phyloP scores from a whole-genome alignment of 2,329 filamentous ascomycete genomes.

The Clathrospora elynae region DNA sequence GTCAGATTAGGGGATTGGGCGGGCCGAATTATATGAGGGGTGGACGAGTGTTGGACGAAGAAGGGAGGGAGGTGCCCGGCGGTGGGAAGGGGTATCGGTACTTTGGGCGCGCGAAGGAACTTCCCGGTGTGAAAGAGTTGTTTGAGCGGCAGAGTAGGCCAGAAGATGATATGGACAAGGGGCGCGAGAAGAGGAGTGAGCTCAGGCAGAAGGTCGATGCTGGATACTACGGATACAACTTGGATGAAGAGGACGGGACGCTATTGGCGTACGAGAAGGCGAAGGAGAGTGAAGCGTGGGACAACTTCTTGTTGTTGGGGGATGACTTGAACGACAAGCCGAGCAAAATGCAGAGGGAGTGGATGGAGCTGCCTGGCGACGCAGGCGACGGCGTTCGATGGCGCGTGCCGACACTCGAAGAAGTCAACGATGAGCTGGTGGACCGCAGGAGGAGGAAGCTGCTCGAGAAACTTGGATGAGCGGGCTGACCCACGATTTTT shows the following conservation, averaged over 20 bases:
- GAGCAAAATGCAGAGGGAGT: conserved; percentile 52
- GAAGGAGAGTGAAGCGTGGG: conserved; percentile 81
- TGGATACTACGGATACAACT: conserved; percentile 92
- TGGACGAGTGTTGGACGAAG: conserved; percentile 60
- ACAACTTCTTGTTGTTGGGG: conserved; percentile 65
- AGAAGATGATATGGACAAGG: conserved; percentile 61
- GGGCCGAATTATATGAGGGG: conserved; percentile 94
- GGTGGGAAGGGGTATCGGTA: conserved; percentile 85
- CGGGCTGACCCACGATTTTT: too few species aligned
- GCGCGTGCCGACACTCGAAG: conserved; percentile 82
- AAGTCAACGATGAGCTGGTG: conserved; percentile 93
- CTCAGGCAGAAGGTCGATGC: conserved; percentile 82
- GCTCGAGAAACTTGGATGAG: conserved; percentile 72
- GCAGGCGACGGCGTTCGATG: conserved; percentile 79
- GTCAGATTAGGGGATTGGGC: conserved; percentile 92
- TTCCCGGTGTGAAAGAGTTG: conserved; percentile 95
- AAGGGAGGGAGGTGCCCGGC: conserved; percentile 60
- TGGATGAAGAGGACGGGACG: conserved; percentile 86
- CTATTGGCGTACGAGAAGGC: conserved; percentile 78
- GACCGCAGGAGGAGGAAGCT: conserved; percentile 82
- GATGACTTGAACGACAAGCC: conserved; percentile 50
- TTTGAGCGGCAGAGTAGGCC: conserved; percentile 44
- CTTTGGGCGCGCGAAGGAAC: conserved; percentile 85
- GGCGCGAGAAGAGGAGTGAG: conserved; percentile 70
- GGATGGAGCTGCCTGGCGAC: conserved; percentile 88